phyloP scores from a whole-genome alignment of 129 eudicot species.

The Arctium lappa region DNA sequence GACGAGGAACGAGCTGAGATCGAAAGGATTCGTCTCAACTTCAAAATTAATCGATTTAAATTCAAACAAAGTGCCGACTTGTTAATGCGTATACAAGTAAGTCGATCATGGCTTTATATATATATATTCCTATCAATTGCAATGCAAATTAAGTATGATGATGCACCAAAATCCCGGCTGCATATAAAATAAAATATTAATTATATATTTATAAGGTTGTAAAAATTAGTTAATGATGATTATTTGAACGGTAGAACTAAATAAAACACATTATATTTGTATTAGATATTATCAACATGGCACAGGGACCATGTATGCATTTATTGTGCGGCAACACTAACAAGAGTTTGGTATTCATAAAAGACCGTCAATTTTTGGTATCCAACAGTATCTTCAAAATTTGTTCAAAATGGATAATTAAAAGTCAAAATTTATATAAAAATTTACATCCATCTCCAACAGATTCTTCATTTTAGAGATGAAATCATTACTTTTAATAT shows the following conservation, averaged over 20 bases:
- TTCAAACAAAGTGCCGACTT: conserved; percentile 50
- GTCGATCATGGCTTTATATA: neutral
- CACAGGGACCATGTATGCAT: neutral
- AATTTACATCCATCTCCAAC: too few species aligned
- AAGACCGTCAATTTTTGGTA: too few species aligned
- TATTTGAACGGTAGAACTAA: too few species aligned
- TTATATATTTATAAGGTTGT: neutral
- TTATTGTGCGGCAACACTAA: too few species aligned
- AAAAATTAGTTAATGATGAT: too few species aligned
- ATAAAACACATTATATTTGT: neutral
- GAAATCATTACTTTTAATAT: too few species aligned
- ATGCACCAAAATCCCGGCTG: neutral
- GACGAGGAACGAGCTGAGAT: conserved; percentile 39
- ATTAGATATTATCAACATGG: neutral
- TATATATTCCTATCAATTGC: too few species aligned
- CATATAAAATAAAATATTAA: neutral
- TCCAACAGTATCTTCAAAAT: too few species aligned
- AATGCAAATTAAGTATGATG: neutral
- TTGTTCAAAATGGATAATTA: too few species aligned
- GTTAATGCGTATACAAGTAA: conserved; percentile 56
- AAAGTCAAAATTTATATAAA: too few species aligned
- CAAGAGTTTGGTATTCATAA: too few species aligned
- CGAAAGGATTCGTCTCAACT: conserved; percentile 25
- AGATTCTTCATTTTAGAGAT: too few species aligned
- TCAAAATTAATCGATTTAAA: conserved; percentile 31